phyloP scores from a whole-genome alignment of 371 early-diverging fungal species.

The Apophysomyces ossiformis region DNA sequence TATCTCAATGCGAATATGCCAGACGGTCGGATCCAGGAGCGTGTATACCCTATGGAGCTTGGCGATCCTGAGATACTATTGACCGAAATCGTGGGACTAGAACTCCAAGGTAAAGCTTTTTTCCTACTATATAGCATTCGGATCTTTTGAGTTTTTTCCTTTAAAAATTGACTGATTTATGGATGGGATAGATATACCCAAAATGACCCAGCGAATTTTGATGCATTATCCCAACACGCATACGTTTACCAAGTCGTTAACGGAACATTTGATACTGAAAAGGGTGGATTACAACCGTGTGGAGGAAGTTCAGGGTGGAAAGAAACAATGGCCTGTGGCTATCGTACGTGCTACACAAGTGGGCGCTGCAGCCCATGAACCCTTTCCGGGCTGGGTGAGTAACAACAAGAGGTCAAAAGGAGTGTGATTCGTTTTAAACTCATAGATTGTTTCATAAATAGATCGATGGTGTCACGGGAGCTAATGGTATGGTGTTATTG shows the following conservation, averaged over 20 bases:
- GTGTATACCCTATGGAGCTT: constrained; percentile 62
- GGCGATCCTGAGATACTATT: constrained; percentile 62
- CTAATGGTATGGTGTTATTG: constrained; percentile 45
- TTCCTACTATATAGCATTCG: too few relatives aligned
- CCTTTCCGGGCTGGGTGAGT: constrained; percentile 67
- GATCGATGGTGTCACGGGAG: constrained; percentile 65
- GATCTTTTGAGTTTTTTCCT: background rate
- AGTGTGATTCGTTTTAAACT: background rate
- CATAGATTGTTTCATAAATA: constrained; percentile 3
- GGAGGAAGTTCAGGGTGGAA: constrained; percentile 54
- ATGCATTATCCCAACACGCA: constrained; percentile 62
- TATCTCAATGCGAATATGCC: constrained; percentile 51
- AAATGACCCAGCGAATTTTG: constrained; percentile 54
- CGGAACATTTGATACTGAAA: constrained; percentile 62
- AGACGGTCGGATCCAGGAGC: constrained; percentile 57
- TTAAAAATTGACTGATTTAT: background rate
- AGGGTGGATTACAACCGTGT: constrained; percentile 57
- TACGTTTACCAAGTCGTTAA: constrained; percentile 64
- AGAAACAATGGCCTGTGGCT: constrained; percentile 56
- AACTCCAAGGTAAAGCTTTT: constrained; percentile 36
- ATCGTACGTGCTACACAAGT: constrained; percentile 68
- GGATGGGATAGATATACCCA: constrained; percentile 43
- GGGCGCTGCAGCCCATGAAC: constrained; percentile 56
- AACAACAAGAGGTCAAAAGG: constrained; percentile 1
- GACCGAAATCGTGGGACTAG: constrained; percentile 54